phyloP scores from a whole-genome alignment of 106 monocot species.

The Posidonia australis region DNA sequence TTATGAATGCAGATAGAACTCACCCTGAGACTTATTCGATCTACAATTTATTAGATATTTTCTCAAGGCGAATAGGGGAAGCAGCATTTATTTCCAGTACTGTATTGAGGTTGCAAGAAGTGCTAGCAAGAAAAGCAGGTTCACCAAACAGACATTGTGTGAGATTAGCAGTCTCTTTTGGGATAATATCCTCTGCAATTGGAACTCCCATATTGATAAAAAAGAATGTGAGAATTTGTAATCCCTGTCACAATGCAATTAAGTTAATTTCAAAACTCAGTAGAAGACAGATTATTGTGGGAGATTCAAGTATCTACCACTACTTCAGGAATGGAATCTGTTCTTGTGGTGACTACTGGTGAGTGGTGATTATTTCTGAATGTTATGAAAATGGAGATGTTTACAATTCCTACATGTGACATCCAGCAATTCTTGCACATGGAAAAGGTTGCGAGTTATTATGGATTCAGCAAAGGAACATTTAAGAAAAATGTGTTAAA shows the following conservation, averaged over 20 bases:
- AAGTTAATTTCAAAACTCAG: constrained; percentile 53
- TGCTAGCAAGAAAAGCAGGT: constrained; percentile 16
- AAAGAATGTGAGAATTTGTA: constrained; percentile 81
- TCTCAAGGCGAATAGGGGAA: constrained; percentile 46
- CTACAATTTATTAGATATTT: constrained; percentile 33
- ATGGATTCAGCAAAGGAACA: too few species aligned
- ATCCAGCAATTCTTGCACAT: background rate
- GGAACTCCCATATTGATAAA: constrained; percentile 57
- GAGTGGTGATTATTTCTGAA: constrained; percentile 82
- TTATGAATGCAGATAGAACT: constrained; percentile 51
- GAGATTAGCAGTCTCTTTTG: constrained; percentile 1
- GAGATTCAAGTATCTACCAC: constrained; percentile 65
- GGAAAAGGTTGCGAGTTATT: too few species aligned
- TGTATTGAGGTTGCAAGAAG: constrained; percentile 2
- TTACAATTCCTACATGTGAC: background rate
- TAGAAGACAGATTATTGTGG: constrained; percentile 44
- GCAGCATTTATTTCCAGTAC: background rate
- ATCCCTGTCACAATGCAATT: constrained; percentile 56
- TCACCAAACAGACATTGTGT: constrained; percentile 20
- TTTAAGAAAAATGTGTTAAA: too few species aligned
- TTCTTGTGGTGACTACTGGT: constrained; percentile 56
- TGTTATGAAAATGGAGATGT: background rate
- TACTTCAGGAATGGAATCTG: constrained; percentile 62
- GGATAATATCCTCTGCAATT: constrained; percentile 52
- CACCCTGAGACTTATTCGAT: constrained; percentile 32